phyloP scores from a whole-genome alignment of 805 yeast species.

The Lipomyces spencermartinsiae region DNA sequence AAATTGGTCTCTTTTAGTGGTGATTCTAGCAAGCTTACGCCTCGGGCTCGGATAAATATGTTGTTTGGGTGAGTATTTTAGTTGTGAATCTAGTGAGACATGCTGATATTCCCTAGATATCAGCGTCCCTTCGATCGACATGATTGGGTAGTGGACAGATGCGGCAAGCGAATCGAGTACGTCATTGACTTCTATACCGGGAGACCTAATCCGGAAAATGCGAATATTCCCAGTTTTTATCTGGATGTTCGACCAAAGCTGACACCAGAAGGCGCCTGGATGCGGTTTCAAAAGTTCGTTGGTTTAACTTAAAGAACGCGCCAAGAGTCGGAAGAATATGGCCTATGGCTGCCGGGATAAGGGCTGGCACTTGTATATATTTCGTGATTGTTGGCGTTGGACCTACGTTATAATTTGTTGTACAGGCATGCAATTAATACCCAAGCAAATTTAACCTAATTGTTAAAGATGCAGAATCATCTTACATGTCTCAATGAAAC shows the following conservation, averaged over 20 bases:
- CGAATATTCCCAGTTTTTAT: conserved; percentile 65
- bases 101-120: conserved; percentile 40
- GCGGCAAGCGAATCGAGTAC: conserved; percentile 83
- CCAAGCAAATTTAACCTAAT: not conserved
- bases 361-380: not conserved
- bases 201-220: conserved; percentile 54
- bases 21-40: conserved; percentile 82
- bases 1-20: conserved; percentile 87
- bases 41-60: conserved; percentile 77
- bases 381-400: conserved; percentile 3
- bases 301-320: conserved; percentile 50
- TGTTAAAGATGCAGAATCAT: not conserved
- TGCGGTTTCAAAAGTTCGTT: conserved; percentile 69
- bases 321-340: not conserved
- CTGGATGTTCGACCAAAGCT: conserved; percentile 93
- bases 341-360: not conserved
- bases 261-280: conserved; percentile 74
- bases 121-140: conserved; percentile 93
- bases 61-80: conserved; percentile 52
- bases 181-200: conserved; percentile 90
- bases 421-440: not conserved
- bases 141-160: conserved; percentile 88
- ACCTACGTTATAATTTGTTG: not conserved
- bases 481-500: conserved; percentile 5
- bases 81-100: not conserved